Evolutionary conservation across 2,329 filamentous ascomycete genomes (phyloP).

Genomic region (Hypoxylon sp.): DNA sequence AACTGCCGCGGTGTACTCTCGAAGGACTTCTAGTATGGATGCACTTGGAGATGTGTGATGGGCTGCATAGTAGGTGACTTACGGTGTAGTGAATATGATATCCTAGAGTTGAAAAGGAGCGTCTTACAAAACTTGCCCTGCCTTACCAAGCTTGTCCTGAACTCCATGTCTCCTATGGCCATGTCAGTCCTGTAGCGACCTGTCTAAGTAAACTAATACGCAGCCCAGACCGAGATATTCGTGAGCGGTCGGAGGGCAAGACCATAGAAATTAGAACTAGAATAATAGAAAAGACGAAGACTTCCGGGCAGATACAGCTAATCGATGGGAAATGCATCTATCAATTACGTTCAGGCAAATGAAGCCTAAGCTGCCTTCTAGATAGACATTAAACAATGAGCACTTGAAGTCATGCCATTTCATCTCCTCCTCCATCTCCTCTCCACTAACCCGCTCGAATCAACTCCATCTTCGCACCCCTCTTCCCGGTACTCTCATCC

Average conservation of each 20-base stretch:
- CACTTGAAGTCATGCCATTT: not conserved
- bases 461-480: slow-evolving; percentile 85
- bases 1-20: not conserved
- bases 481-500: slow-evolving; percentile 96
- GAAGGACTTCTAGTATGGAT: not conserved
- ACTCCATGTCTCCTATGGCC: not conserved
- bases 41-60: not conserved
- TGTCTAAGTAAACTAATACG: not conserved
- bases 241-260: not conserved
- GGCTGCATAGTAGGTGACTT: not conserved
- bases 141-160: not conserved
- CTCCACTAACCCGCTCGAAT: slow-evolving; percentile 53
- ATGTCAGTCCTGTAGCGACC: not conserved
- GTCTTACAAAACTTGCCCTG: not conserved
- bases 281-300: not conserved
- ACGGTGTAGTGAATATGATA: not conserved
- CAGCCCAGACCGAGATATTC: not conserved
- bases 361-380: not conserved
- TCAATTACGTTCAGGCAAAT: not conserved
- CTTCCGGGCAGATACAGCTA: not conserved
- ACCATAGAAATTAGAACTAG: not conserved
- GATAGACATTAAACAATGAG: not conserved
- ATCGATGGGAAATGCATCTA: slow-evolving; percentile 1
- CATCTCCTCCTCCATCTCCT: not conserved
- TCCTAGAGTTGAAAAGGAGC: not conserved